These are phyloP conservation scores for Cryphonectria japonica DNA, from an alignment of 2,329 filamentous ascomycete genomes.

Conservation along the genomic window DNA sequence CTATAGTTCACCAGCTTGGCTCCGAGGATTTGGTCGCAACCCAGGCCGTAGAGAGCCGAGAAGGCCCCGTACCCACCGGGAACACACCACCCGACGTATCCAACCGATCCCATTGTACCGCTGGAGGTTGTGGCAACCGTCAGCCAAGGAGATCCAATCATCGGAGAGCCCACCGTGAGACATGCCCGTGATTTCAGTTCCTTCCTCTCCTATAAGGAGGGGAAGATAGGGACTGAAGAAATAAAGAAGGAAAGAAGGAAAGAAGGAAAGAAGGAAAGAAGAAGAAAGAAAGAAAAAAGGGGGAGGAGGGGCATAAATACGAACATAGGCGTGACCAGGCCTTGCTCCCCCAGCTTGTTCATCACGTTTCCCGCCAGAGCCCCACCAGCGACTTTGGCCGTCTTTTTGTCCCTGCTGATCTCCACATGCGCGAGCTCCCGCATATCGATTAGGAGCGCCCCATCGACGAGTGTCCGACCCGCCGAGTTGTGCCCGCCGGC, in stretches of 20 bases:
- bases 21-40: constrained; percentile 42
- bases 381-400: constrained; percentile 43
- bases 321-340: constrained; percentile 36
- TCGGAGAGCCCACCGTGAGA: not conserved
- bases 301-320: not conserved
- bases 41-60: constrained; percentile 39
- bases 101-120: constrained; percentile 36
- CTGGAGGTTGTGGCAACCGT: not conserved
- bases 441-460: constrained; percentile 14
- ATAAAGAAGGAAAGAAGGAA: not conserved
- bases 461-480: constrained; percentile 1
- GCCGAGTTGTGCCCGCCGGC: constrained; percentile 16
- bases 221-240: not conserved
- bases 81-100: constrained; percentile 41
- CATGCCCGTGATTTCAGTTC: not conserved
- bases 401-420: constrained; percentile 27
- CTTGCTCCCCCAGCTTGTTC: constrained; percentile 35
- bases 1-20: constrained; percentile 44
- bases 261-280: not conserved
- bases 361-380: constrained; percentile 38
- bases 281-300: not conserved
- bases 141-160: not conserved
- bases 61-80: constrained; percentile 42
- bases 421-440: constrained; percentile 17
- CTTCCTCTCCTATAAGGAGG: not conserved